Evolutionary conservation across 768 basidiomycete species (phyloP), one percentile per base, ranked within the genome.

Genomic region (Boletellus ananas): DNA sequence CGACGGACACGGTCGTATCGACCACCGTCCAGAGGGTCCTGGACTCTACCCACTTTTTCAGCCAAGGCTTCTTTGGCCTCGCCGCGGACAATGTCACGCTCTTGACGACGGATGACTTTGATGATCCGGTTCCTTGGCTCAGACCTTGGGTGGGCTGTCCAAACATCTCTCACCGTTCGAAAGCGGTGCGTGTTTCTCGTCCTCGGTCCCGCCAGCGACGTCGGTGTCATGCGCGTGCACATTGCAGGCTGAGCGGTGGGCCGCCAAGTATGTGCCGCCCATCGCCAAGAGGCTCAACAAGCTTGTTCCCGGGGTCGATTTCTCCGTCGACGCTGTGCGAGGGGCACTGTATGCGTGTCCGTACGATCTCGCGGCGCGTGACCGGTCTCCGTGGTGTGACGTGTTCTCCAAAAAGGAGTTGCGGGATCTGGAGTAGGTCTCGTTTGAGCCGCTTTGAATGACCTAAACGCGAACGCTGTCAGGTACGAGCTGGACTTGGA

Each of bases 311-410:
- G 66, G 60, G 6, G 54, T 73, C 12, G 55, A 64, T 44, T 50
- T 75, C 16, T 66, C 67, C 20, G 51, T 61, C n/a, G 53, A 64
- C 44, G 63, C 74, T 52, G 61, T 66, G 13, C 67, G 71, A 45
- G 74, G 73, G 25, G 72, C 72, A 39, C 57, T 76, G 18, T 75
- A 72, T 54, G 72, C 70, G 14, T 72, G 71, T 41, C 72, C 73
- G 34, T 75, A 70, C 45, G 72, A 74, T 55, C 61, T 72, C 34
- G 74, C 72, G 7, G 64, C 68, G 17, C 58, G 58, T 41, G 62
- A 63, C 25, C 53, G 48, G 31, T 73, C 75, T 31, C 71, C 74
- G 7, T 74, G 72, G 75, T 76, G 71, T 50, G 55, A 54, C 34
- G 66, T 64, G 39, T 76, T 77, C 62, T 59, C 58, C 13, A 50